Evolutionary conservation across 1,284 basidiomycete genomes (phyloP).

Genomic region (Ustanciosporium gigantosporum): DNA sequence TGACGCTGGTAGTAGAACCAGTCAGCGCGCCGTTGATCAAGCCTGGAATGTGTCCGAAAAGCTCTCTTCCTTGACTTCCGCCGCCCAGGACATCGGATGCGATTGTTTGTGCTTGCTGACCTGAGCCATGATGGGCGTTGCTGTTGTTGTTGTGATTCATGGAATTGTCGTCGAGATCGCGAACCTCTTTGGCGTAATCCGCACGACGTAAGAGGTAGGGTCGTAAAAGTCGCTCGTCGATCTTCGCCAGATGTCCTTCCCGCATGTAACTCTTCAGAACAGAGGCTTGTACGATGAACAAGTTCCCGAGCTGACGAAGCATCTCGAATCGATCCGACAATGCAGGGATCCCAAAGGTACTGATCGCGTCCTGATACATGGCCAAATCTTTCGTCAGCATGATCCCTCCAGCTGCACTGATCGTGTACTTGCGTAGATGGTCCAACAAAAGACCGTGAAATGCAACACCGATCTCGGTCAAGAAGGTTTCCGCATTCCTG

Average conservation of each 20-base stretch:
- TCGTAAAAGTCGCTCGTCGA: slow-evolving; percentile 81
- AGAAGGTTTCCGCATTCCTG: slow-evolving; percentile 83
- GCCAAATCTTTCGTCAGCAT: slow-evolving; percentile 99
- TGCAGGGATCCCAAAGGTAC: slow-evolving; percentile 77
- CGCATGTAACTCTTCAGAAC: slow-evolving; percentile 60
- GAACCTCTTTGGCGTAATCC: slow-evolving; percentile 68
- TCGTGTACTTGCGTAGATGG: slow-evolving; percentile 92
- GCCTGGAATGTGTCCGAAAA: slow-evolving; percentile 26
- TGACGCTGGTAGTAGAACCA: neutral
- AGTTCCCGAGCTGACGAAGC: slow-evolving; percentile 93
- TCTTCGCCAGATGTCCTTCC: slow-evolving; percentile 68
- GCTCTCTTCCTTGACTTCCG: slow-evolving; percentile 3
- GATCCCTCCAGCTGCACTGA: slow-evolving; percentile 92
- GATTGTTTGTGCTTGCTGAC: neutral
- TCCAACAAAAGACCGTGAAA: slow-evolving; percentile 94
- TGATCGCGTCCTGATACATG: slow-evolving; percentile 89
- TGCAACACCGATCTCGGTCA: slow-evolving; percentile 88
- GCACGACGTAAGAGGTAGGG: slow-evolving; percentile 88
- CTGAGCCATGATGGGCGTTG: too few species aligned
- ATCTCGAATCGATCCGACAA: slow-evolving; percentile 96
- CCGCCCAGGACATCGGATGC: neutral
- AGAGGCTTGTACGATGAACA: slow-evolving; percentile 67
- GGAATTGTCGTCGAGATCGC: slow-evolving; percentile 41
- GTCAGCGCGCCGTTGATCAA: slow-evolving; percentile 9
- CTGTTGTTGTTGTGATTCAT: neutral